Conservation (phyloP, 441 rosid species). For the Populus hybrid region DNA sequence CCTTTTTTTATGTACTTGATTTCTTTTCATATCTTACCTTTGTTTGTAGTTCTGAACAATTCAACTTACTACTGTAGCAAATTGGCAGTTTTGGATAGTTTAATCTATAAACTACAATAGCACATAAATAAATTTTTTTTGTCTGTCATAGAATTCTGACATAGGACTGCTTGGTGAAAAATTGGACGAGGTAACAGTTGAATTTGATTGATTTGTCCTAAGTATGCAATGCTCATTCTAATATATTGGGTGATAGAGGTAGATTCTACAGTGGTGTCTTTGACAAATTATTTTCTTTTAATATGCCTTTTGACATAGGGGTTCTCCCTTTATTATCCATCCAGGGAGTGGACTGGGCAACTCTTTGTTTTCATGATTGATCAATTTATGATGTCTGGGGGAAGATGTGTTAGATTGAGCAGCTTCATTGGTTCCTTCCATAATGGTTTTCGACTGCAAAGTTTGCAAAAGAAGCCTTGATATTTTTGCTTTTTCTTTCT, state of each 20-base stretch:
- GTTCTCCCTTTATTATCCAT: conserved; percentile 33
- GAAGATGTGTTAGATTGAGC: conserved; percentile 42
- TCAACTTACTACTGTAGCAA: not conserved
- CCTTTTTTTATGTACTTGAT: not conserved
- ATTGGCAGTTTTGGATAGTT: not conserved
- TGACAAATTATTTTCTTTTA: conserved; percentile 12
- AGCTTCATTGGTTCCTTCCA: conserved; percentile 35
- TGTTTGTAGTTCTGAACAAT: not conserved
- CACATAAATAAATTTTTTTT: not conserved
- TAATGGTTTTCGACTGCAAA: conserved; percentile 38
- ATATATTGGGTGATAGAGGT: conserved; percentile 12
- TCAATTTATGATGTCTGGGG: conserved; percentile 34
- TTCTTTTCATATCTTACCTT: not conserved
- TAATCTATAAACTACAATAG: not conserved
- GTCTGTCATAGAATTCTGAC: conserved; percentile 3
- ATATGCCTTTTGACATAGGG: conserved; percentile 39
- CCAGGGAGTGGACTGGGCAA: conserved; percentile 45
- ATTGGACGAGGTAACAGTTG: not conserved
- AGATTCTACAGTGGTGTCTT: conserved; percentile 21
- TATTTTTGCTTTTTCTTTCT: conserved; percentile 18
- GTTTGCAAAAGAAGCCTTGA: conserved; percentile 34
- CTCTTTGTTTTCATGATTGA: conserved; percentile 42
- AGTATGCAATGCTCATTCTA: conserved; percentile 12
- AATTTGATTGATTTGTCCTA: conserved; percentile 1
- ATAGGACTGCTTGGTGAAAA: not conserved